Evolutionary conservation across 176 grass and related monocot genomes (phyloP), one percentile per base, ranked within the genome.

Genomic region (Panicum miliaceum): DNA sequence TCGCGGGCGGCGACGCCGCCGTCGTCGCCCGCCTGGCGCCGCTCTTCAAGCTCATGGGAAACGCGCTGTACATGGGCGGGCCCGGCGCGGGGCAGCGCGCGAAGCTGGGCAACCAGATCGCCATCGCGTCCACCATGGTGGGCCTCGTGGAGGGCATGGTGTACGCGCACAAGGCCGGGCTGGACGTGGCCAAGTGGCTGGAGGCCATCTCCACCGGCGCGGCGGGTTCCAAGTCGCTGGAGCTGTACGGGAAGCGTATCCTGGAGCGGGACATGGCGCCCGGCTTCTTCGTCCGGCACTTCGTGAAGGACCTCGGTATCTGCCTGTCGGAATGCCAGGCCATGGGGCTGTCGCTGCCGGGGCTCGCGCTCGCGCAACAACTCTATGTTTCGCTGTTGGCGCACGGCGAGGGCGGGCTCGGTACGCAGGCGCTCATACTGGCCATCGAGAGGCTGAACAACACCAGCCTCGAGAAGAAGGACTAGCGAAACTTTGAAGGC

Each of bases 261-360:
- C 69, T 98, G 70, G 87, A 98, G 64, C 82, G 93, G 32, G 93
- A 98, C 57, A 98, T 98, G 96, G 93, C 81, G 15, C 89, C 93
- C 12, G 91, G 96, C 43, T 98, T 98, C 87, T 98, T 91, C 43
- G 96, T 98, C 58, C 89, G 92, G 7, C 96, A 98, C 79, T 98
- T 95, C 64, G 93, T 95, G 8, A 98, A 98, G 91, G 96, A 98
- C 82, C 93, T 95, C 57, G 93, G 96, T 8, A 93, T 98, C 78
- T 98, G 93, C 85, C 75, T 98, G 73, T 95, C 82, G 57, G 96
- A 98, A 76, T 95, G 96, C 82, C 96, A 98, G 93, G 63, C 71
- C 68, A 95, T 98, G 96, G 96, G 96, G 40, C 76, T 98, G 23
- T 89, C 96, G 43, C 87, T 98, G 87, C 96, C 96, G 12, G 96